Percentiles rank a stretch among this genome's conserved stretches.
Conservation (phyloP, 2,329 filamentous ascomycete species). For the Bretziella fagacearum region DNA sequence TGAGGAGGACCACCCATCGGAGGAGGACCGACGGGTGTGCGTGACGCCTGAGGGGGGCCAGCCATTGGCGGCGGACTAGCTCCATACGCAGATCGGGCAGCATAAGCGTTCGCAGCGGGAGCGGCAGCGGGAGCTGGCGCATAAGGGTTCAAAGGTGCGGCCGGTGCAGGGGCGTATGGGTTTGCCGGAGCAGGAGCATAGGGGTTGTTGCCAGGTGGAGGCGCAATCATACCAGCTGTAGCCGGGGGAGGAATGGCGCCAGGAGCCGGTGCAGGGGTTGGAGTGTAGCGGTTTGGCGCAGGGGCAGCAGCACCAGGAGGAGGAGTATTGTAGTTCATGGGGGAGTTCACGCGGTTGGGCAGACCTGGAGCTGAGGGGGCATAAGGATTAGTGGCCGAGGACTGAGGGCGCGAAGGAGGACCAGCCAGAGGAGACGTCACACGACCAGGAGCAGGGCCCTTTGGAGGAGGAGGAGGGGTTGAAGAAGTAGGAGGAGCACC, state of each 20-base stretch:
- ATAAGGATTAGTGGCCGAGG: constrained; percentile 17
- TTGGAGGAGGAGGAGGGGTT: constrained; percentile 69
- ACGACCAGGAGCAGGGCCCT: constrained; percentile 52
- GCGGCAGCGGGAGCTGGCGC: constrained; percentile 24
- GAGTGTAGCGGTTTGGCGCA: constrained; percentile 32
- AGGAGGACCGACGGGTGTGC: constrained; percentile 19
- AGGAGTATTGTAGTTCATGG: constrained; percentile 49
- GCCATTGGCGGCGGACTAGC: constrained; percentile 29
- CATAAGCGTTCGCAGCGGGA: constrained; percentile 7
- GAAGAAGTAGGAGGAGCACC: constrained; percentile 43
- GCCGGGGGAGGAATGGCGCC: constrained; percentile 31
- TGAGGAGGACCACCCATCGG: constrained; percentile 14
- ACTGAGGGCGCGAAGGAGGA: constrained; percentile 22
- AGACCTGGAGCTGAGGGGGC: constrained; percentile 36
- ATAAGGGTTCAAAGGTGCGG: constrained; percentile 28
- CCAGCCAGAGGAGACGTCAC: constrained; percentile 54
- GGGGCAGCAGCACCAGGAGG: constrained; percentile 55
- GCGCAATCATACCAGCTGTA: constrained; percentile 23
- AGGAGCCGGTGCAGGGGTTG: constrained; percentile 20
- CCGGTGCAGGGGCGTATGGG: constrained; percentile 26
- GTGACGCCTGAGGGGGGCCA: constrained; percentile 25
- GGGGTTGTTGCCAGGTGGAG: constrained; percentile 28
- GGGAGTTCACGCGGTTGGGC: constrained; percentile 50
- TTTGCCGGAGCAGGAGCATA: constrained; percentile 30
- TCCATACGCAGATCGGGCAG: constrained; percentile 31